Conservation (phyloP, 306 rosid species). For the Medicago lupulina region DNA sequence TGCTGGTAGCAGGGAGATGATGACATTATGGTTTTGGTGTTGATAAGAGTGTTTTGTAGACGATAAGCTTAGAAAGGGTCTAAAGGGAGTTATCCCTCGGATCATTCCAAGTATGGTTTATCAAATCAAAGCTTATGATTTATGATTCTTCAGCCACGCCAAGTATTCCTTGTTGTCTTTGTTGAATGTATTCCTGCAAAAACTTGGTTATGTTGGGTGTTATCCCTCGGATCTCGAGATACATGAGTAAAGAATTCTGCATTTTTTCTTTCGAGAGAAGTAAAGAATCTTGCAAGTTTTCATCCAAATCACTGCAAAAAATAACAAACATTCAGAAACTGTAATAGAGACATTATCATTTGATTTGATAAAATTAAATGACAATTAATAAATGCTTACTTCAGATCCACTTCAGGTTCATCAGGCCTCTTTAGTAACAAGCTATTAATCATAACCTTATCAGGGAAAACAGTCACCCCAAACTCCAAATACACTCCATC, state of each 20-base stretch:
- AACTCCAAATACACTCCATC: slow-evolving; percentile 67
- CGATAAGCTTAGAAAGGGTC: too few relatives aligned
- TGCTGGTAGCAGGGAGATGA: too few relatives aligned
- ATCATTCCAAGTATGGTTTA: too few relatives aligned
- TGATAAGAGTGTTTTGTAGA: too few relatives aligned
- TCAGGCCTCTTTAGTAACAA: slow-evolving; percentile 65
- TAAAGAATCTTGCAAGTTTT: slow-evolving; percentile 79
- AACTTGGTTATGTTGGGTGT: slow-evolving; percentile 58
- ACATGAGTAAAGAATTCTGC: slow-evolving; percentile 78
- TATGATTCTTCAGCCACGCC: slow-evolving; percentile 85
- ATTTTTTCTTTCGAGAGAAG: too few relatives aligned
- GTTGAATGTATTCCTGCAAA: slow-evolving; percentile 67
- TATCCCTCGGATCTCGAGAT: slow-evolving; percentile 81
- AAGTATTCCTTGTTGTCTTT: slow-evolving; percentile 74
- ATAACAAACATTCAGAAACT: slow-evolving; percentile 2
- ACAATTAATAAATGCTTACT: too few relatives aligned
- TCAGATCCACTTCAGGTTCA: slow-evolving; percentile 58
- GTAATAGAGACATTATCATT: background rate
- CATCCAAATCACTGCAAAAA: slow-evolving; percentile 82
- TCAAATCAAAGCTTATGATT: too few relatives aligned
- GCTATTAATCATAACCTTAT: slow-evolving; percentile 73
- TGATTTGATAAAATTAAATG: background rate
- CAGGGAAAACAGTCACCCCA: too few relatives aligned
- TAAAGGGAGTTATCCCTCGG: too few relatives aligned
- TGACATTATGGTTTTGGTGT: too few relatives aligned